Conservation (phyloP, 2,329 filamentous ascomycete species). For the Sclerotinia borealis region DNA sequence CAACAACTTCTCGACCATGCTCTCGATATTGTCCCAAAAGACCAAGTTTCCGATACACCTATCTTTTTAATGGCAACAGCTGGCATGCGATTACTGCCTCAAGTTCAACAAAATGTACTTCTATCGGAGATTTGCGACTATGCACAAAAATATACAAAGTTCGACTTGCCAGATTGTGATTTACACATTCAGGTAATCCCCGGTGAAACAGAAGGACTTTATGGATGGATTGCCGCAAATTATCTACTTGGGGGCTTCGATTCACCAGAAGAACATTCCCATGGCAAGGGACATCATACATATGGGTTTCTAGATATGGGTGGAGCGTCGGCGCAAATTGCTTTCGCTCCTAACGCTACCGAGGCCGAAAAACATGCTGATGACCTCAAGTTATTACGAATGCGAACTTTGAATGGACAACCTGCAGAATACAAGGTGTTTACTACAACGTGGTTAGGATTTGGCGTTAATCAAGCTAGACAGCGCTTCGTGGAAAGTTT, state of each 20-base stretch:
- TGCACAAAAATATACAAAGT: slow-evolving; percentile 67
- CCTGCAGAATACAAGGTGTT: slow-evolving; percentile 82
- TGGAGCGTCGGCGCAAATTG: slow-evolving; percentile 93
- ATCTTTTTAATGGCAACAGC: slow-evolving; percentile 95
- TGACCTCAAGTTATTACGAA: slow-evolving; percentile 77
- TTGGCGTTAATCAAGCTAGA: slow-evolving; percentile 91
- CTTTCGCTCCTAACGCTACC: slow-evolving; percentile 89
- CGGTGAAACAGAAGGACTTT: slow-evolving; percentile 90
- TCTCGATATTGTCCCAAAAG: slow-evolving; percentile 65
- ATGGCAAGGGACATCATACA: slow-evolving; percentile 85
- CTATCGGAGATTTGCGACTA: slow-evolving; percentile 78
- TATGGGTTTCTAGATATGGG: slow-evolving; percentile 99
- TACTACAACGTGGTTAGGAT: slow-evolving; percentile 93
- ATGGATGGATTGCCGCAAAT: slow-evolving; percentile 96
- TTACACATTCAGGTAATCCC: slow-evolving; percentile 90
- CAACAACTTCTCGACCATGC: slow-evolving; percentile 76
- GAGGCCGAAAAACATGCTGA: slow-evolving; percentile 85
- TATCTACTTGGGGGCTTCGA: slow-evolving; percentile 92
- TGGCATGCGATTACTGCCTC: slow-evolving; percentile 81
- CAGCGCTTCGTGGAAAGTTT: slow-evolving; percentile 75
- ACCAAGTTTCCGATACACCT: slow-evolving; percentile 76
- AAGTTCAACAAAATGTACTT: slow-evolving; percentile 64
- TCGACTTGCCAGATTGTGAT: slow-evolving; percentile 83
- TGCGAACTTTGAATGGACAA: slow-evolving; percentile 76
- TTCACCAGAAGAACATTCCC: slow-evolving; percentile 62